Conservation (phyloP, 2,329 filamentous ascomycete species). For the Pseudocercospora crystallina region DNA sequence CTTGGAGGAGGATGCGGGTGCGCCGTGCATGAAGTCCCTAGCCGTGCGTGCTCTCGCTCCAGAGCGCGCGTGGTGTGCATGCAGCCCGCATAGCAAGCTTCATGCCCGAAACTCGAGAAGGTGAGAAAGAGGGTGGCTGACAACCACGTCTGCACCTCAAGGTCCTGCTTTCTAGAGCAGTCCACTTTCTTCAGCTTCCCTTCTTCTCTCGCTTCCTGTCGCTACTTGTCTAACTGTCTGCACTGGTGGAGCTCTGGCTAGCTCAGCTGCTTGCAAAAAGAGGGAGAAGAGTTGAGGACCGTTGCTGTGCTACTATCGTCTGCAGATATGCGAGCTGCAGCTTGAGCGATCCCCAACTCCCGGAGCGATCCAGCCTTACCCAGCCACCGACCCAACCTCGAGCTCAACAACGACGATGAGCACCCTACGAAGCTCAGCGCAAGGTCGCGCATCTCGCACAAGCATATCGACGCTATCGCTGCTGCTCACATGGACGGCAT, state of each 20-base stretch:
- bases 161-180: too few relatives aligned
- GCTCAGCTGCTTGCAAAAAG: slow-evolving; percentile 4
- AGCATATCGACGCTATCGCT: slow-evolving; percentile 2
- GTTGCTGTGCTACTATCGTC: background rate
- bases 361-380: background rate
- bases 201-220: background rate
- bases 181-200: too few relatives aligned
- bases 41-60: background rate
- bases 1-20: too few relatives aligned
- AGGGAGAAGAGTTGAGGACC: slow-evolving; percentile 1
- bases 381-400: background rate
- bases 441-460: background rate
- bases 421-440: slow-evolving; percentile 9
- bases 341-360: background rate
- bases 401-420: slow-evolving; percentile 9
- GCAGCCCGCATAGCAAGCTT: background rate
- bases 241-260: background rate
- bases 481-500: slow-evolving; percentile 11
- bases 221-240: background rate
- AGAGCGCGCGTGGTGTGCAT: background rate
- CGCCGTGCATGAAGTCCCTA: too few relatives aligned
- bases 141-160: background rate
- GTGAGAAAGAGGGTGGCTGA: slow-evolving; percentile 1
- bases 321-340: background rate
- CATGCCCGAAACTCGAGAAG: slow-evolving; percentile 9